Conservation (phyloP, 2,329 filamentous ascomycete species). For the Xylaria sp. region DNA sequence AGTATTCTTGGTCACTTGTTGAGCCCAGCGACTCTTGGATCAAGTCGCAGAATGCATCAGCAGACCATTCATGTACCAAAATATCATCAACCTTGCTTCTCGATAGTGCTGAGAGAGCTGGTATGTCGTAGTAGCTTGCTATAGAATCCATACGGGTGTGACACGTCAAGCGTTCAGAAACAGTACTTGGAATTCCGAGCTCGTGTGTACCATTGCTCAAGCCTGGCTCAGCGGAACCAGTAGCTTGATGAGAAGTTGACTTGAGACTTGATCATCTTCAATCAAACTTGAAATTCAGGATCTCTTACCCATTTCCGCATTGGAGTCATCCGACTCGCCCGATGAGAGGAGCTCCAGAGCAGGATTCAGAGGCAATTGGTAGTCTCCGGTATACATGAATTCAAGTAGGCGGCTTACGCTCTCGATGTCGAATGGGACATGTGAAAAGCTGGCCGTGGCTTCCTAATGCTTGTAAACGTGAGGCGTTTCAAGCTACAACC, state of each 20-base stretch:
- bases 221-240: background rate
- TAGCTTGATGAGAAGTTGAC: background rate
- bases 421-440: constrained; percentile 4
- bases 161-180: background rate
- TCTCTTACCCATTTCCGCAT: background rate
- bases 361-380: background rate
- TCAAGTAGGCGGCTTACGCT: background rate
- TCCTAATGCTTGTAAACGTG: background rate
- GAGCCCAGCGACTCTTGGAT: background rate
- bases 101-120: background rate
- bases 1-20: background rate
- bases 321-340: background rate
- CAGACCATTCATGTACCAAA: background rate
- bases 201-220: background rate
- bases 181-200: background rate
- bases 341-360: background rate
- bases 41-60: background rate
- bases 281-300: background rate
- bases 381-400: background rate
- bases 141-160: background rate
- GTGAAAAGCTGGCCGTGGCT: background rate
- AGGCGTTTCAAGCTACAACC: too few relatives aligned
- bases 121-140: background rate
- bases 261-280: background rate
- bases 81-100: background rate